phyloP scores from a whole-genome alignment of 768 basidiomycete genomes.

The Imleria badia region DNA sequence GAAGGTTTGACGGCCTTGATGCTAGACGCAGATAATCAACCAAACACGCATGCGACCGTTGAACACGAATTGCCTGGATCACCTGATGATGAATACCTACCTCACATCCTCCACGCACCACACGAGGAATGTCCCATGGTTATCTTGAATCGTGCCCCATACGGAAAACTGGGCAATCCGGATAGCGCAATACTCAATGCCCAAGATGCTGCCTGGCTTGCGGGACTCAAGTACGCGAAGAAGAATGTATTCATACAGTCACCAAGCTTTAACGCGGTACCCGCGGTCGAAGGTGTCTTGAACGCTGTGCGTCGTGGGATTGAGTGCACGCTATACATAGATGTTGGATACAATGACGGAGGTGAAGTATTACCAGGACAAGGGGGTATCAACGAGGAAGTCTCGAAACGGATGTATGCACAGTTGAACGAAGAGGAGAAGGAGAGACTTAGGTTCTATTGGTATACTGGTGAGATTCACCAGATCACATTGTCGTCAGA shows the following conservation, averaged over 20 bases:
- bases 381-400: conserved; percentile 73
- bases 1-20: conserved; percentile 10
- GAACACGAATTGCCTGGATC: conserved; percentile 27
- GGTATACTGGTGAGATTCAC: conserved; percentile 44
- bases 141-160: conserved; percentile 61
- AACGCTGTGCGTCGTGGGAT: conserved; percentile 62
- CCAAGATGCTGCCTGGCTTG: conserved; percentile 69
- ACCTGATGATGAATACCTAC: conserved; percentile 51
- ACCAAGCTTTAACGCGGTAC: conserved; percentile 67
- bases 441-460: conserved; percentile 49
- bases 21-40: conserved; percentile 36
- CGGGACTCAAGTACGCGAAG: conserved; percentile 58
- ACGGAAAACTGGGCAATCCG: conserved; percentile 50
- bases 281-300: conserved; percentile 57
- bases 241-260: conserved; percentile 72
- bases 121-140: conserved; percentile 63
- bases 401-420: conserved; percentile 57
- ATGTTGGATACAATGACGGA: conserved; percentile 55
- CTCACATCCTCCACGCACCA: conserved; percentile 58
- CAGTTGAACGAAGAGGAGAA: conserved; percentile 45
- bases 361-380: conserved; percentile 65
- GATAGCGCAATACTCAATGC: conserved; percentile 46
- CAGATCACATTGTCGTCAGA: neutral
- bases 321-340: conserved; percentile 58
- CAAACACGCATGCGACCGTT: conserved; percentile 32